Conservation (phyloP, 768 basidiomycete species). For the Glaciozyma martinii region DNA sequence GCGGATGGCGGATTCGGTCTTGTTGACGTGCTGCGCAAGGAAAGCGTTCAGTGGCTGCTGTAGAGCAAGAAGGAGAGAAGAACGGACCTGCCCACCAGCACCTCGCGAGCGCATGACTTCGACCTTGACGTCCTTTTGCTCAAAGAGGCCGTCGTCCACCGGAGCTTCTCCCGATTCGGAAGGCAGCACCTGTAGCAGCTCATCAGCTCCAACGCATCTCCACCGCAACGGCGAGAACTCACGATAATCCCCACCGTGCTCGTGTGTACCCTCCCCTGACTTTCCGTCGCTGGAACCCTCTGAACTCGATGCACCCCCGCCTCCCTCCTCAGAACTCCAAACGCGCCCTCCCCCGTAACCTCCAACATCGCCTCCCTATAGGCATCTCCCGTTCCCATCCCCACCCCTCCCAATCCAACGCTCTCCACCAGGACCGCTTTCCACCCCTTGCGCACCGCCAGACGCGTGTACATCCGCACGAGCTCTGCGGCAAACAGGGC, state of each 20-base stretch:
- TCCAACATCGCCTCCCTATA: slow-evolving; percentile 70
- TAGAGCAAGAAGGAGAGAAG: not conserved
- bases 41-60: not conserved
- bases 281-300: slow-evolving; percentile 81
- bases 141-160: slow-evolving; percentile 64
- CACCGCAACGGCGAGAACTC: slow-evolving; percentile 36
- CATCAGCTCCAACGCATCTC: slow-evolving; percentile 1
- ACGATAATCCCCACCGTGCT: slow-evolving; percentile 83
- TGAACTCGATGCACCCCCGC: slow-evolving; percentile 95
- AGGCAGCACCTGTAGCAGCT: slow-evolving; percentile 60
- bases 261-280: slow-evolving; percentile 79
- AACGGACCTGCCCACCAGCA: slow-evolving; percentile 80
- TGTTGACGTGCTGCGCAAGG: slow-evolving; percentile 75
- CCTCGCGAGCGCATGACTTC: slow-evolving; percentile 97
- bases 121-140: slow-evolving; percentile 66
- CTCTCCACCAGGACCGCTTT: slow-evolving; percentile 41
- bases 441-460: slow-evolving; percentile 55
- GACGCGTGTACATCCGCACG: slow-evolving; percentile 68
- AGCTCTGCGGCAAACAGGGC: slow-evolving; percentile 70
- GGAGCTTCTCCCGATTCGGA: slow-evolving; percentile 58
- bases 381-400: slow-evolving; percentile 36
- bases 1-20: slow-evolving; percentile 94
- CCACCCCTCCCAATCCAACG: slow-evolving; percentile 11
- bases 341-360: slow-evolving; percentile 65
- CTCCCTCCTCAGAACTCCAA: slow-evolving; percentile 75